phyloP scores from a whole-genome alignment of 2,329 filamentous ascomycete species.

The Cercospora sp. region DNA sequence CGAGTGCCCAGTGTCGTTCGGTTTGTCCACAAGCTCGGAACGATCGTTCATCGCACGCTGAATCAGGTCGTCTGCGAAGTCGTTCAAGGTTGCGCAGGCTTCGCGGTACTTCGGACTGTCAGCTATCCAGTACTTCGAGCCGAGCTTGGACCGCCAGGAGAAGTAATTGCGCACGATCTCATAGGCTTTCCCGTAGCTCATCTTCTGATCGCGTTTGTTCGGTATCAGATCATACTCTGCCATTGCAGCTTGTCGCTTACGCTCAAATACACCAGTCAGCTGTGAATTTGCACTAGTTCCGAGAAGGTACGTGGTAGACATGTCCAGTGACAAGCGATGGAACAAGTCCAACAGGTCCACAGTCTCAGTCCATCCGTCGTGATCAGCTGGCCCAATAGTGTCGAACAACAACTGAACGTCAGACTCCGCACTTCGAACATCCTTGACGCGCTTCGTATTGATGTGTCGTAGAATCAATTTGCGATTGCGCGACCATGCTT shows the following conservation, averaged over 20 bases:
- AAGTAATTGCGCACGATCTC: constrained; percentile 31
- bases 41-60: constrained; percentile 20
- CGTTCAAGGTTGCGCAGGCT: constrained; percentile 37
- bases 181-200: constrained; percentile 27
- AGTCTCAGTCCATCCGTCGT: constrained; percentile 30
- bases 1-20: too few species aligned
- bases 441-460: constrained; percentile 23
- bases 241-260: constrained; percentile 25
- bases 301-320: constrained; percentile 39
- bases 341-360: constrained; percentile 38
- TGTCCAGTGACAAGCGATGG: constrained; percentile 42
- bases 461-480: constrained; percentile 29
- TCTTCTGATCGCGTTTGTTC: constrained; percentile 14
- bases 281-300: constrained; percentile 35
- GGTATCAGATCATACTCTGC: constrained; percentile 28
- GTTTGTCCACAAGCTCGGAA: too few species aligned
- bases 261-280: constrained; percentile 24
- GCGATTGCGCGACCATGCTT: constrained; percentile 26
- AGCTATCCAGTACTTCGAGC: constrained; percentile 45
- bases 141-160: constrained; percentile 27
- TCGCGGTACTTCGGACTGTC: constrained; percentile 45
- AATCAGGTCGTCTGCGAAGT: constrained; percentile 27
- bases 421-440: constrained; percentile 21
- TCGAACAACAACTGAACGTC: constrained; percentile 26
- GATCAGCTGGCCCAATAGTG: constrained; percentile 18